Conservation (phyloP, 2,329 filamentous ascomycete genomes). For the Exophiala sideris region DNA sequence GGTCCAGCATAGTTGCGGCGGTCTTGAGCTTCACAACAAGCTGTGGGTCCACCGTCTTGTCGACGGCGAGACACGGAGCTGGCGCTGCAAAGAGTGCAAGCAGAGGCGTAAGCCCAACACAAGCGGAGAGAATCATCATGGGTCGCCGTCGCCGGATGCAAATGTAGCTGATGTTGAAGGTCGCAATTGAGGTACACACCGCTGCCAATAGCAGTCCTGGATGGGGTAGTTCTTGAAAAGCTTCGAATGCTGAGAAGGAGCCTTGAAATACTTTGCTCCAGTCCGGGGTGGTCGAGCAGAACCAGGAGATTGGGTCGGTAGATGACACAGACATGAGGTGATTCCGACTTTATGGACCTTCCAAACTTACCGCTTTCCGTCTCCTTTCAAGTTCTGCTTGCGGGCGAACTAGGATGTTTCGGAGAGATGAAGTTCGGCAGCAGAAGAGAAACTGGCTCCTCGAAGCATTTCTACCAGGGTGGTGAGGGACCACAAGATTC, state of each 20-base stretch:
- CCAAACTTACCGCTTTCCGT: slow-evolving; percentile 5
- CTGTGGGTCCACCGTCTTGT: slow-evolving; percentile 39
- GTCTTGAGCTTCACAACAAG: slow-evolving; percentile 39
- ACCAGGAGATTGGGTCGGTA: slow-evolving; percentile 14
- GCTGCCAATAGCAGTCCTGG: neutral
- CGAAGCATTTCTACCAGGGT: slow-evolving; percentile 10
- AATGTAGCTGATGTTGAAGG: slow-evolving; percentile 8
- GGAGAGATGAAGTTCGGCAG: neutral
- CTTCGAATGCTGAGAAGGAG: neutral
- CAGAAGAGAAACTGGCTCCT: slow-evolving; percentile 1
- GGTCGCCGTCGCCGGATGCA: slow-evolving; percentile 3
- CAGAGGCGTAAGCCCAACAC: slow-evolving; percentile 22
- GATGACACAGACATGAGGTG: slow-evolving; percentile 16
- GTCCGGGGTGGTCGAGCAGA: slow-evolving; percentile 10
- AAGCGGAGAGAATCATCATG: slow-evolving; percentile 13
- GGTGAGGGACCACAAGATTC: slow-evolving; percentile 19
- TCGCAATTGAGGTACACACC: slow-evolving; percentile 3
- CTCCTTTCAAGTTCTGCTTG: neutral
- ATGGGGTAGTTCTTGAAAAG: neutral
- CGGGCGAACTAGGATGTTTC: slow-evolving; percentile 2
- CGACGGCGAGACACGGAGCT: slow-evolving; percentile 32
- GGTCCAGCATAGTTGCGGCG: slow-evolving; percentile 47
- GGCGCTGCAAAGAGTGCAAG: slow-evolving; percentile 25
- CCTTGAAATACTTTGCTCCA: slow-evolving; percentile 4
- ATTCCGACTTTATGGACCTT: slow-evolving; percentile 11